A percentile compares a stretch with the other conserved stretches of the same genome.
phyloP scores from a whole-genome alignment of 2,329 filamentous ascomycete genomes.

The Penicillium sp. region DNA sequence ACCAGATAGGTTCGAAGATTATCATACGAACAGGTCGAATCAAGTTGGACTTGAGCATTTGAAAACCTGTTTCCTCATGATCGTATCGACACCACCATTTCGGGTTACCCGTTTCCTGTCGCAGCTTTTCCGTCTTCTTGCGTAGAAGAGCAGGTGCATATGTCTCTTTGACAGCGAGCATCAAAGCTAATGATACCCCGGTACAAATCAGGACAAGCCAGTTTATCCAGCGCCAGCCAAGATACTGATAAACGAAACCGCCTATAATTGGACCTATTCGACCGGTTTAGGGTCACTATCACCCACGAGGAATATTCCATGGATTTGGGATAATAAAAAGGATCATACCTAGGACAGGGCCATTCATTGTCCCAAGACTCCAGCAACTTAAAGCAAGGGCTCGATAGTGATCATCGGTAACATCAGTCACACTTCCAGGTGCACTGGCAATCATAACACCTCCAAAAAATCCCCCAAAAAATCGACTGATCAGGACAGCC shows the following conservation, averaged over 20 bases:
- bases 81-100: constrained; percentile 77
- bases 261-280: constrained; percentile 24
- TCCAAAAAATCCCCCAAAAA: constrained; percentile 57
- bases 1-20: constrained; percentile 74
- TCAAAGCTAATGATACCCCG: constrained; percentile 61
- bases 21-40: constrained; percentile 69
- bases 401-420: constrained; percentile 72
- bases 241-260: constrained; percentile 51
- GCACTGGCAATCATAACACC: constrained; percentile 76
- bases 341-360: constrained; percentile 45
- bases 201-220: constrained; percentile 75
- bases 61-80: constrained; percentile 57
- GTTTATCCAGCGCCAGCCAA: constrained; percentile 82
- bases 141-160: constrained; percentile 71
- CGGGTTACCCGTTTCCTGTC: constrained; percentile 67
- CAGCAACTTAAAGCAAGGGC: constrained; percentile 79
- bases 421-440: constrained; percentile 76
- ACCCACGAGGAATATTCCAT: too few relatives aligned
- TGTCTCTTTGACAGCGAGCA: constrained; percentile 68
- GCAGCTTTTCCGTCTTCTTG: constrained; percentile 60
- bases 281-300: constrained; percentile 15
- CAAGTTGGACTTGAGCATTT: constrained; percentile 68
- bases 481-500: constrained; percentile 19
- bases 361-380: constrained; percentile 77
- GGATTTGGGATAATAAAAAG: not conserved